A percentile compares a stretch with the other conserved stretches of the same genome.
These are phyloP conservation scores for Pistacia vera DNA, from an alignment of 345 rosid species.

Conservation along the genomic window DNA sequence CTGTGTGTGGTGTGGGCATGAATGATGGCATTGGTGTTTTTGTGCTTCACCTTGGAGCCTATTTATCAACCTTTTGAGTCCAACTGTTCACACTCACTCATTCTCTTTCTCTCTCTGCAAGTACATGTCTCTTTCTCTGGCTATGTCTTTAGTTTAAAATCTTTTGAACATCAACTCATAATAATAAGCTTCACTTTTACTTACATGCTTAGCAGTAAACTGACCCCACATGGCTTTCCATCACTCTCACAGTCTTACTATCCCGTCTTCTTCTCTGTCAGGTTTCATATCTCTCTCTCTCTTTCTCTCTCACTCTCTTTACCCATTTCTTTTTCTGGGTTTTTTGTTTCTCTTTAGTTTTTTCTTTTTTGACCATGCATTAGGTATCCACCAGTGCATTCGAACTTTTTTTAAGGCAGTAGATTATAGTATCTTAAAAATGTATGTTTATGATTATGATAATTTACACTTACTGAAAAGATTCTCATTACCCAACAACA, in stretches of 20 bases:
- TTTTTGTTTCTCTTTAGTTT: background rate
- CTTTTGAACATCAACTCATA: background rate
- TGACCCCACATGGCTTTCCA: background rate
- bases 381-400: too few relatives aligned
- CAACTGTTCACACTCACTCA: too few relatives aligned
- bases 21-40: too few relatives aligned
- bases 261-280: background rate
- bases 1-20: too few relatives aligned
- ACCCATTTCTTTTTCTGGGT: too few relatives aligned
- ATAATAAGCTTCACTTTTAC: background rate
- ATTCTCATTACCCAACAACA: slow-evolving; percentile 37
- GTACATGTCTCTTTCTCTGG: background rate
- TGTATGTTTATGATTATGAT: background rate
- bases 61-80: too few relatives aligned
- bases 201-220: too few relatives aligned
- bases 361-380: too few relatives aligned
- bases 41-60: too few relatives aligned
- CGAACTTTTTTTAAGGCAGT: background rate
- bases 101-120: too few relatives aligned
- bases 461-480: background rate
- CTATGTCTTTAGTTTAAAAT: background rate
- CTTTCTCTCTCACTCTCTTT: too few relatives aligned
- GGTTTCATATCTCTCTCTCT: slow-evolving; percentile 4
- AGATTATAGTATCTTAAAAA: background rate
- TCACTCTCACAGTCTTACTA: background rate